phyloP scores from a whole-genome alignment of 768 basidiomycete genomes.

The Boletus tomentosulus region DNA sequence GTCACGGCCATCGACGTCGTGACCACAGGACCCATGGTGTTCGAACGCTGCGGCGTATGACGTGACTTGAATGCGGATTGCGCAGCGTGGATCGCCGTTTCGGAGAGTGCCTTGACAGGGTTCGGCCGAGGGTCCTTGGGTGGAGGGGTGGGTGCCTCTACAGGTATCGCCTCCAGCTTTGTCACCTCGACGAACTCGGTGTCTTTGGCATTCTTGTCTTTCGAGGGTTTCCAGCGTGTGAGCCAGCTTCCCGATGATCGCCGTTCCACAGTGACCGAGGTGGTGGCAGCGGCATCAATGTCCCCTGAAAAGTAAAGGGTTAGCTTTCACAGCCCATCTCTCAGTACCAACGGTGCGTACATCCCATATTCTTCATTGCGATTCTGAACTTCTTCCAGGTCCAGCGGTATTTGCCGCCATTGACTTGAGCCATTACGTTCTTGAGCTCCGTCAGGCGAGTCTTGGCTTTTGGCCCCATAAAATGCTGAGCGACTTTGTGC shows the following conservation, averaged over 20 bases:
- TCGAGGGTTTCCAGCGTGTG: slow-evolving; percentile 43
- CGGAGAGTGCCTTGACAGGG: slow-evolving; percentile 34
- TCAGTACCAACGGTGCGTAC: slow-evolving; percentile 41
- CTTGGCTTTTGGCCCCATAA: slow-evolving; percentile 67
- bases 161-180: slow-evolving; percentile 8
- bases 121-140: slow-evolving; percentile 32
- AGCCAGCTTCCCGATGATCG: slow-evolving; percentile 48
- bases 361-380: slow-evolving; percentile 78
- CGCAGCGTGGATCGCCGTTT: slow-evolving; percentile 28
- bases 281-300: slow-evolving; percentile 56
- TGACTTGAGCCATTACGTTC: slow-evolving; percentile 66
- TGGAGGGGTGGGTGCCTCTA: slow-evolving; percentile 15
- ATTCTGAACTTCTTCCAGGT: slow-evolving; percentile 80
- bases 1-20: slow-evolving; percentile 7
- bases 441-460: slow-evolving; percentile 64
- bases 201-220: slow-evolving; percentile 32
- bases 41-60: slow-evolving; percentile 27
- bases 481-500: slow-evolving; percentile 78
- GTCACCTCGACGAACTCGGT: slow-evolving; percentile 31
- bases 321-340: background rate
- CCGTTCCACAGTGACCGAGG: slow-evolving; percentile 56
- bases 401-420: slow-evolving; percentile 77
- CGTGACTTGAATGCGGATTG: slow-evolving; percentile 27
- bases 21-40: slow-evolving; percentile 27
- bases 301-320: slow-evolving; percentile 45